Evolutionary conservation across 495 filamentous ascomycete genomes (phyloP).

Genomic region (Penicillium daleae): DNA sequence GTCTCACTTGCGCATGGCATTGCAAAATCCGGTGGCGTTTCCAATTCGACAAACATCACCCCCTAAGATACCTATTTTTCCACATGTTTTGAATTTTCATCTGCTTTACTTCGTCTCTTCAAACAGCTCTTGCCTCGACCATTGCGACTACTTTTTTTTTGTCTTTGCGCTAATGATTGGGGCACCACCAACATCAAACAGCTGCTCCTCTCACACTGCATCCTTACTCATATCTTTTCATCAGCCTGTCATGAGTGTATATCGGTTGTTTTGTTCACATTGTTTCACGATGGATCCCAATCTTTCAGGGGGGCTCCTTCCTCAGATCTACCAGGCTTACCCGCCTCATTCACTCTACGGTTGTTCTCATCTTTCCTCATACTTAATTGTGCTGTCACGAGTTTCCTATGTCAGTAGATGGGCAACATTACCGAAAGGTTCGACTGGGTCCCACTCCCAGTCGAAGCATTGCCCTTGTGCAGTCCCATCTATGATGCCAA

Average conservation of each 20-base stretch:
- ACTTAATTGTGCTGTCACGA: slow-evolving; percentile 29
- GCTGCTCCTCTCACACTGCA: slow-evolving; percentile 16
- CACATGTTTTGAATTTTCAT: slow-evolving; percentile 34
- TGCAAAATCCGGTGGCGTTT: slow-evolving; percentile 49
- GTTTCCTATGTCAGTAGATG: slow-evolving; percentile 31
- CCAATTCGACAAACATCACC: slow-evolving; percentile 32
- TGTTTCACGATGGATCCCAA: neutral
- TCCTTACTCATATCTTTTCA: slow-evolving; percentile 31
- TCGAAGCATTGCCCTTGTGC: slow-evolving; percentile 16
- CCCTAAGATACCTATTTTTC: slow-evolving; percentile 51
- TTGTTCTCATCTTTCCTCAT: slow-evolving; percentile 24
- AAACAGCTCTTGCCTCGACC: slow-evolving; percentile 11
- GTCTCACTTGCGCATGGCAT: slow-evolving; percentile 49
- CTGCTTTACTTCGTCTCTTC: slow-evolving; percentile 19
- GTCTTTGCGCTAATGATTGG: slow-evolving; percentile 10
- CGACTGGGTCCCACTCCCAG: slow-evolving; percentile 11
- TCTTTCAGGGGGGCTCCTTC: neutral
- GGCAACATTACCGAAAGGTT: slow-evolving; percentile 15
- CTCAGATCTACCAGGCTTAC: neutral
- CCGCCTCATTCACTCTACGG: neutral
- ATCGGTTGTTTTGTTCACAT: slow-evolving; percentile 13
- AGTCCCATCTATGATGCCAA: slow-evolving; percentile 20
- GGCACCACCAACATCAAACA: neutral
- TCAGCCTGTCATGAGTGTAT: slow-evolving; percentile 40
- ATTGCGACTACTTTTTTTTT: slow-evolving; percentile 7